phyloP scores from a whole-genome alignment of 495 filamentous ascomycete genomes.

The Tuber microsphaerosporum region DNA sequence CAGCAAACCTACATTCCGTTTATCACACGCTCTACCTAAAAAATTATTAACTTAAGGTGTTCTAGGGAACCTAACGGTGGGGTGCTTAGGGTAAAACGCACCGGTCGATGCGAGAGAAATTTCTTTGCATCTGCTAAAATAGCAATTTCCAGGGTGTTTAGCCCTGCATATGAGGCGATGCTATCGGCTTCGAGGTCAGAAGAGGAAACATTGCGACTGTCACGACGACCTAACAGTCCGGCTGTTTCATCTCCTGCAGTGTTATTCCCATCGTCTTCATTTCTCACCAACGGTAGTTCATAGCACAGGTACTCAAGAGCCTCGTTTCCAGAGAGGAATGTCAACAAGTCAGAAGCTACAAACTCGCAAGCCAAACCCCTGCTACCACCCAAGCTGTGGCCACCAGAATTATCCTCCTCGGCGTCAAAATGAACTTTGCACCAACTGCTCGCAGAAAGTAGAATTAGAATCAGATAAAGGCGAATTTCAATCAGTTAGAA shows the following conservation, averaged over 20 bases:
- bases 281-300: constrained; percentile 54
- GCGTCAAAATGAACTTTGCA: constrained; percentile 36
- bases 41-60: constrained; percentile 4
- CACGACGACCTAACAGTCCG: constrained; percentile 18
- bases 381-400: constrained; percentile 44
- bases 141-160: constrained; percentile 87
- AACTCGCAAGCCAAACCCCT: constrained; percentile 83
- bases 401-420: constrained; percentile 33
- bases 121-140: constrained; percentile 82
- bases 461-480: constrained; percentile 3
- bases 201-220: constrained; percentile 21
- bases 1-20: constrained; percentile 55
- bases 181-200: constrained; percentile 31
- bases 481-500: constrained; percentile 19
- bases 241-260: constrained; percentile 10
- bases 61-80: background rate
- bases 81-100: constrained; percentile 43
- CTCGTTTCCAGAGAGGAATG: constrained; percentile 69
- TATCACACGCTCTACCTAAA: constrained; percentile 62
- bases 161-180: constrained; percentile 57
- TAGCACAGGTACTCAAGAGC: constrained; percentile 76
- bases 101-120: constrained; percentile 75
- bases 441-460: constrained; percentile 26
- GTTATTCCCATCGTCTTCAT: constrained; percentile 32
- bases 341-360: constrained; percentile 82